Percentiles rank a stretch among this genome's conserved stretches.
These are phyloP conservation scores for Pseudohalonectria lignicola DNA, from an alignment of 2,329 filamentous ascomycete species.

Conservation along the genomic window DNA sequence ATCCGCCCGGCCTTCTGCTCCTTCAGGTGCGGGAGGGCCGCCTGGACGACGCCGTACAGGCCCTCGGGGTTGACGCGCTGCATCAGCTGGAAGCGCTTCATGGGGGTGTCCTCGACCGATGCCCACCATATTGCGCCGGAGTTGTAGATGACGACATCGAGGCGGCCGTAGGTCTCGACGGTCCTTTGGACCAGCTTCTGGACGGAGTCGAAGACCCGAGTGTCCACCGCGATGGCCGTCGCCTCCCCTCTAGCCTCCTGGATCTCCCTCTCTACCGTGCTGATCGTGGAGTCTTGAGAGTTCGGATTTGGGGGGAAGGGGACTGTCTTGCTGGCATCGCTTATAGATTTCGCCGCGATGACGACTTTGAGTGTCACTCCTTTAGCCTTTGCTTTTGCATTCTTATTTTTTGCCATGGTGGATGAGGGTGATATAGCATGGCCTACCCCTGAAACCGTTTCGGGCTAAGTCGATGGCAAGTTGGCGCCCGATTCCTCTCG, in stretches of 20 bases:
- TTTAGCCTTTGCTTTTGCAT: background rate
- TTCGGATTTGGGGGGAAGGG: constrained; percentile 71
- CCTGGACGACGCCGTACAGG: constrained; percentile 62
- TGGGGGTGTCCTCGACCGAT: constrained; percentile 58
- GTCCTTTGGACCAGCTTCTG: constrained; percentile 47
- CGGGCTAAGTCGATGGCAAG: constrained; percentile 4
- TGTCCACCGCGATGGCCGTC: constrained; percentile 58
- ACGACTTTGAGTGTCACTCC: constrained; percentile 45
- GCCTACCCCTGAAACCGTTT: constrained; percentile 3
- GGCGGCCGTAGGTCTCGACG: constrained; percentile 44
- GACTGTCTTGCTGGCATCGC: constrained; percentile 40
- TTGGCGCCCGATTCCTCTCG: constrained; percentile 5
- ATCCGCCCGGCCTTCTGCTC: constrained; percentile 48
- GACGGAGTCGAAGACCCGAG: constrained; percentile 51
- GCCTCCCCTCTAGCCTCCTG: constrained; percentile 50
- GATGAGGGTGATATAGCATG: too few species aligned
- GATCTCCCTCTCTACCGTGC: constrained; percentile 69
- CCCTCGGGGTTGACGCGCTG: constrained; percentile 66
- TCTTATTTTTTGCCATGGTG: too few species aligned
- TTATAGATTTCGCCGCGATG: constrained; percentile 66
- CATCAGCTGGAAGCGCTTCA: constrained; percentile 70
- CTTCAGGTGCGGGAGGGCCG: constrained; percentile 54
- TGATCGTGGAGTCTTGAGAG: constrained; percentile 64
- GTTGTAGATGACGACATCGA: constrained; percentile 75
- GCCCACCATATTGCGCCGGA: constrained; percentile 81